Evolutionary conservation across 352 stramenopile genomes (phyloP).

Genomic region (Pythium aristosporum): DNA sequence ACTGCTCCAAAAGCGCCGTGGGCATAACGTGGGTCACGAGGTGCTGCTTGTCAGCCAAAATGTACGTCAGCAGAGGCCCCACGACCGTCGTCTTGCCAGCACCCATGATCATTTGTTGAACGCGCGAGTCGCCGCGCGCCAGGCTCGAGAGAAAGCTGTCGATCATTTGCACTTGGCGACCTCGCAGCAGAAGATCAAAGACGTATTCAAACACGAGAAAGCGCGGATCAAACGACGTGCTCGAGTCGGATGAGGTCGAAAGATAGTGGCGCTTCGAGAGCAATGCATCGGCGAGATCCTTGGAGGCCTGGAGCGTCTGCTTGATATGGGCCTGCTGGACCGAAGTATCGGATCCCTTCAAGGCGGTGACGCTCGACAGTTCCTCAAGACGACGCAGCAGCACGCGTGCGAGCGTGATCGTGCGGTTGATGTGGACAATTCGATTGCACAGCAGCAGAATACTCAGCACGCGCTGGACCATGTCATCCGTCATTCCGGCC

Average conservation of each 20-base stretch:
- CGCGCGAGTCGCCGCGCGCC: constrained; percentile 63
- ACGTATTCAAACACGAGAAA: constrained; percentile 99
- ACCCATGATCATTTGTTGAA: constrained; percentile 99
- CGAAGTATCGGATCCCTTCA: not conserved
- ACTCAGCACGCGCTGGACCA: constrained; percentile 52
- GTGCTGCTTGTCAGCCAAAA: constrained; percentile 95
- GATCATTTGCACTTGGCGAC: constrained; percentile 98
- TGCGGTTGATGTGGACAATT: constrained; percentile 84
- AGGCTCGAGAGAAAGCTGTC: constrained; percentile 96
- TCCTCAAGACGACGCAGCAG: constrained; percentile 32
- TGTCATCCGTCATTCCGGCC: constrained; percentile 3
- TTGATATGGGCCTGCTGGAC: constrained; percentile 35
- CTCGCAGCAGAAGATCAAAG: constrained; percentile 97
- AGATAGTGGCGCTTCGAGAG: constrained; percentile 80
- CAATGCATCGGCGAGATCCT: constrained; percentile 76
- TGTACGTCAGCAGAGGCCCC: constrained; percentile 96
- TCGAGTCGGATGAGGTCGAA: constrained; percentile 7
- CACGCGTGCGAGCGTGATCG: constrained; percentile 47
- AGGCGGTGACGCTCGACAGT: not conserved
- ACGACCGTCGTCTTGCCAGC: constrained; percentile 99
- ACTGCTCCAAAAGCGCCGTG: constrained; percentile 98
- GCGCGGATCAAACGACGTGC: constrained; percentile 92
- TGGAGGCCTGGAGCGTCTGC: constrained; percentile 77
- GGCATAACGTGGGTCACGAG: constrained; percentile 98
- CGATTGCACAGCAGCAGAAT: constrained; percentile 78